Evolutionary conservation across 306 rosid genomes (phyloP).

Genomic region (Urtica urens): DNA sequence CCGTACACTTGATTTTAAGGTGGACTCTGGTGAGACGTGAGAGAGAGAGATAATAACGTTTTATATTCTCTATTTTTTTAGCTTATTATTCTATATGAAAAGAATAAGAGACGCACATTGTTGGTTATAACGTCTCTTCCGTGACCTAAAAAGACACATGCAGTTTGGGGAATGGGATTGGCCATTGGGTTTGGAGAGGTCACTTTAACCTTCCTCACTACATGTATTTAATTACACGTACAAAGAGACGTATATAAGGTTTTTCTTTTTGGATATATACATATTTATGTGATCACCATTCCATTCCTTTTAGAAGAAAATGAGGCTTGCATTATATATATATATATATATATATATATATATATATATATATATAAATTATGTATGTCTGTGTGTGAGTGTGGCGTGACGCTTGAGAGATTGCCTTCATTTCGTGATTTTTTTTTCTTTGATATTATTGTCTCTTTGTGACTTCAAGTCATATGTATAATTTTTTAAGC

Average conservation of each 20-base stretch:
- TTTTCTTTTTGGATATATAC: neutral
- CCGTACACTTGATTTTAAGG: constrained; percentile 13
- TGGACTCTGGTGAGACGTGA: neutral
- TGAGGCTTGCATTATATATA: neutral
- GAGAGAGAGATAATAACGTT: neutral
- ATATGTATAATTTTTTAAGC: neutral
- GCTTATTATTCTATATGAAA: too few relatives aligned
- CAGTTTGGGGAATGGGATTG: constrained; percentile 17
- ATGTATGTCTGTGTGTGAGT: too few relatives aligned
- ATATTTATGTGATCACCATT: neutral
- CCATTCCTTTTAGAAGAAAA: neutral
- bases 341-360: neutral
- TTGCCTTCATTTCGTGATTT: too few relatives aligned
- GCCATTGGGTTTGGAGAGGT: constrained; percentile 10
- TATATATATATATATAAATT: too few relatives aligned
- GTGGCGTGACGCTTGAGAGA: too few relatives aligned
- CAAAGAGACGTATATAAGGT: neutral
- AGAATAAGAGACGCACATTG: neutral
- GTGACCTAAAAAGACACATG: constrained; percentile 29
- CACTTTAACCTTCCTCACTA: neutral
- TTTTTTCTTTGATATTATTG: neutral
- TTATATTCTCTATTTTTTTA: neutral
- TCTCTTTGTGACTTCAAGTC: neutral
- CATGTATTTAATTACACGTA: neutral
- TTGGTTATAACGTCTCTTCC: constrained; percentile 30